phyloP scores from a whole-genome alignment of 2,329 filamentous ascomycete genomes.

The Ilyonectria sp. region DNA sequence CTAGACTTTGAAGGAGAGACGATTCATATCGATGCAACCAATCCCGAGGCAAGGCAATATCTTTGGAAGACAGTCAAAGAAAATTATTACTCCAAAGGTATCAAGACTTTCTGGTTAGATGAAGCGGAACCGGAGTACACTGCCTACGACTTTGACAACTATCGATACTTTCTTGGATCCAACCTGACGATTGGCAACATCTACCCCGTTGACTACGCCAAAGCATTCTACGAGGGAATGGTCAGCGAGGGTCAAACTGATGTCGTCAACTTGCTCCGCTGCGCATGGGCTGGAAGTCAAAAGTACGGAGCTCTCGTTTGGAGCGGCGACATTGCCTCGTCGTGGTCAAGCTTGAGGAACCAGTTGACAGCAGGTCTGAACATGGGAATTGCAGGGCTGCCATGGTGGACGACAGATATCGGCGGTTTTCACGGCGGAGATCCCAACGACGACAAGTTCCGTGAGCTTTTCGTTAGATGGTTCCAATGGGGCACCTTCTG shows the following conservation, averaged over 20 bases:
- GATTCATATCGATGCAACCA: slow-evolving; percentile 75
- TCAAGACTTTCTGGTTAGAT: slow-evolving; percentile 78
- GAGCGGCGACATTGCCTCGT: slow-evolving; percentile 77
- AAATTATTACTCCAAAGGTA: slow-evolving; percentile 75
- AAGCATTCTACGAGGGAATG: slow-evolving; percentile 73
- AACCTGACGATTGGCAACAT: slow-evolving; percentile 68
- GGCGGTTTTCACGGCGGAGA: slow-evolving; percentile 79
- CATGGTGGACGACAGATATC: slow-evolving; percentile 81
- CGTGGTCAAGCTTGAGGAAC: slow-evolving; percentile 71
- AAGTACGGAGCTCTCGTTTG: slow-evolving; percentile 77
- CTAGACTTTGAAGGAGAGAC: slow-evolving; percentile 74
- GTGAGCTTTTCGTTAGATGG: slow-evolving; percentile 77
- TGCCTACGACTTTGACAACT: slow-evolving; percentile 77
- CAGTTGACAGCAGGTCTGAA: slow-evolving; percentile 76
- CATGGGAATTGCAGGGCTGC: slow-evolving; percentile 75
- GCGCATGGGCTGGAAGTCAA: slow-evolving; percentile 70
- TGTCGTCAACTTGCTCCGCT: slow-evolving; percentile 69
- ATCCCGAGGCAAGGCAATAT: slow-evolving; percentile 70
- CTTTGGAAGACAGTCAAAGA: slow-evolving; percentile 72
- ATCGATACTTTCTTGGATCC: slow-evolving; percentile 58
- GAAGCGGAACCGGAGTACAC: slow-evolving; percentile 78
- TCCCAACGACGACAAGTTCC: slow-evolving; percentile 67
- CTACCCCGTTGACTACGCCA: slow-evolving; percentile 71
- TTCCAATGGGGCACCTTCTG: slow-evolving; percentile 80
- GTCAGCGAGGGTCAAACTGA: slow-evolving; percentile 65